Evolutionary conservation across 225 moss, liverwort and hornwort species (phyloP).

Genomic region (Antitrichia curtipendula): DNA sequence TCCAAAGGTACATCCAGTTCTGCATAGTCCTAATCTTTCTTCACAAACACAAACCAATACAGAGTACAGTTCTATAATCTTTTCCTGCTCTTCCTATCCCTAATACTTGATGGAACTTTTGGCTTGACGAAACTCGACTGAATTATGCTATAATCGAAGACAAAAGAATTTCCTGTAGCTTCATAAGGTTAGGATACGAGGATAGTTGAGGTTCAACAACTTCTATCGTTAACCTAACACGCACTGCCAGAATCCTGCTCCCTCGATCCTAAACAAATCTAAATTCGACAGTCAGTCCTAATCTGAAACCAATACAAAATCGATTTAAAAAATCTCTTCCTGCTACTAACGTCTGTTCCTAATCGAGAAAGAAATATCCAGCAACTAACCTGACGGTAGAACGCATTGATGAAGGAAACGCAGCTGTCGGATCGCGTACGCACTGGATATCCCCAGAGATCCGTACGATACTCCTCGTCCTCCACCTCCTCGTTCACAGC

Average conservation of each 20-base stretch:
- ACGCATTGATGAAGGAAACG: slow-evolving; percentile 43
- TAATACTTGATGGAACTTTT: not conserved
- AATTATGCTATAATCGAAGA: not conserved
- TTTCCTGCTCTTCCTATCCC: not conserved
- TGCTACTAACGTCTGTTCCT: not conserved
- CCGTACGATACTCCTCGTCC: slow-evolving; percentile 2
- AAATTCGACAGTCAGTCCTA: not conserved
- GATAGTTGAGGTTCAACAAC: not conserved
- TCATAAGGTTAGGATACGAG: not conserved
- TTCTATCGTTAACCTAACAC: not conserved
- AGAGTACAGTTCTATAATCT: not conserved
- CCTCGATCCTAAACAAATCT: not conserved
- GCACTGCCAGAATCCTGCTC: not conserved
- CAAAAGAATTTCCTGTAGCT: not conserved
- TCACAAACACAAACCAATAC: not conserved
- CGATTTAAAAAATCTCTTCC: not conserved
- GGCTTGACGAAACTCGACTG: not conserved
- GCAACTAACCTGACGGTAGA: slow-evolving; percentile 29
- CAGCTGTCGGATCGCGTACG: slow-evolving; percentile 51
- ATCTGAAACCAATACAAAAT: not conserved
- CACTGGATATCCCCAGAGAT: slow-evolving; percentile 63
- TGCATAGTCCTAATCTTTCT: not conserved
- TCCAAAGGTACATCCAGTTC: not conserved
- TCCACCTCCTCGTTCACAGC: not conserved
- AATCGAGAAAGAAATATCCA: not conserved